A percentile compares a stretch with the other conserved stretches of the same genome.
Evolutionary conservation across 2,329 filamentous ascomycete genomes (phyloP).

Genomic region (Epichloe elymi): DNA sequence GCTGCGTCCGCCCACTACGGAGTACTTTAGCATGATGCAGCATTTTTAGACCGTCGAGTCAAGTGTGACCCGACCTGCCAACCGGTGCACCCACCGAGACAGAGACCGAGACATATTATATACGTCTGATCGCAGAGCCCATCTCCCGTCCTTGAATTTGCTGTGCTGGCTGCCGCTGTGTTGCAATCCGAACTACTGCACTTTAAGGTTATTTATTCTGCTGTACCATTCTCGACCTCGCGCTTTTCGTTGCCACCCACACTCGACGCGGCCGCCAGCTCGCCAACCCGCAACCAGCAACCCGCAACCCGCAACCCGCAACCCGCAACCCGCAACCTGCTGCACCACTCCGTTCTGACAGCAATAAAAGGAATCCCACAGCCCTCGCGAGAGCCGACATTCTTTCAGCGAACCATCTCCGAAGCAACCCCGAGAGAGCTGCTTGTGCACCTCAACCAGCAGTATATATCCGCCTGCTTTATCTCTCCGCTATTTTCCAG

Average conservation of each 20-base stretch:
- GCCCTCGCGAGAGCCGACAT: neutral
- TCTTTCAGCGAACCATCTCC: neutral
- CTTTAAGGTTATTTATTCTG: slow-evolving; percentile 10
- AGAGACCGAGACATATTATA: neutral
- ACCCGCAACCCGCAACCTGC: neutral
- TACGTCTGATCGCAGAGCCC: slow-evolving; percentile 2
- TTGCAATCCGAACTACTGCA: neutral
- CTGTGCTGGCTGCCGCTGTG: neutral
- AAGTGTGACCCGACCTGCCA: neutral
- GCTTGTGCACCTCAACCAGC: neutral
- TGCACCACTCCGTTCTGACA: neutral
- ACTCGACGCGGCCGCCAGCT: neutral
- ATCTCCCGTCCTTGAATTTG: neutral
- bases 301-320: neutral
- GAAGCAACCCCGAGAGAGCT: neutral
- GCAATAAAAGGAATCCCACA: neutral
- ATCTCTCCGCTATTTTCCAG: neutral
- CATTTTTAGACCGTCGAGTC: neutral
- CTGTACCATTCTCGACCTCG: neutral
- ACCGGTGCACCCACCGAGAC: slow-evolving; percentile 3
- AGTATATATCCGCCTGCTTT: neutral
- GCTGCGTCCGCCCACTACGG: neutral
- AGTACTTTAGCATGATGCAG: neutral
- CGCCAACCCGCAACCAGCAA: neutral
- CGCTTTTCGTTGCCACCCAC: neutral